Percentiles rank a stretch among this genome's conserved stretches.
Evolutionary conservation across 2,329 filamentous ascomycete species (phyloP).

Genomic region (Eutypa lata): DNA sequence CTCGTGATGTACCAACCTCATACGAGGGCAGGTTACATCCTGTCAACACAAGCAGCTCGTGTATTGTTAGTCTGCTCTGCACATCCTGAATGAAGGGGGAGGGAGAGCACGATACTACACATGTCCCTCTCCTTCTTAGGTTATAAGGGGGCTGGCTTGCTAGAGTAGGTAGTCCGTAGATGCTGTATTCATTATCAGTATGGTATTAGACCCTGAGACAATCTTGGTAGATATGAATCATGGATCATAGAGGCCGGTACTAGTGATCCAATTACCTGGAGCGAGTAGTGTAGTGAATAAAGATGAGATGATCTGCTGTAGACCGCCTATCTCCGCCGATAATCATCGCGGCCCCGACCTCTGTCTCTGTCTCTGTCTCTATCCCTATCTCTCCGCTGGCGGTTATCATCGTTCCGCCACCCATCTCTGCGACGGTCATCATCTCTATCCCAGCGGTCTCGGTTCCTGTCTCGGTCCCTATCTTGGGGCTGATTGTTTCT

Average conservation of each 20-base stretch:
- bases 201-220: no score
- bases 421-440: slow-evolving; percentile 14
- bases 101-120: no score
- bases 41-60: background rate
- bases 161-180: no score
- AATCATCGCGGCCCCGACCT: slow-evolving; percentile 10
- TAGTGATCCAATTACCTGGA: no score
- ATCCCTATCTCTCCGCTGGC: slow-evolving; percentile 17
- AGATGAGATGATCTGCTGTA: no score
- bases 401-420: slow-evolving; percentile 14
- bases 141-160: no score
- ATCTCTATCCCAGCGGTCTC: slow-evolving; percentile 6
- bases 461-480: slow-evolving; percentile 5
- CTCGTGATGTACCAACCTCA: background rate
- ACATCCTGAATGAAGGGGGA: no score
- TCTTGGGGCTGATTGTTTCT: slow-evolving; percentile 16
- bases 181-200: no score
- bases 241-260: no score
- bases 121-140: background rate
- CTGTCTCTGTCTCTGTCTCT: slow-evolving; percentile 17
- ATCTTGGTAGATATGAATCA: no score
- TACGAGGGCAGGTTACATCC: background rate
- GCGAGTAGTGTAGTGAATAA: no score
- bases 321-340: slow-evolving; percentile 19
- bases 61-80: no score